Evolutionary conservation across 1,284 basidiomycete genomes (phyloP), one percentile per base, ranked within the genome.

Genomic region (Moesziomyces globuligerus): DNA sequence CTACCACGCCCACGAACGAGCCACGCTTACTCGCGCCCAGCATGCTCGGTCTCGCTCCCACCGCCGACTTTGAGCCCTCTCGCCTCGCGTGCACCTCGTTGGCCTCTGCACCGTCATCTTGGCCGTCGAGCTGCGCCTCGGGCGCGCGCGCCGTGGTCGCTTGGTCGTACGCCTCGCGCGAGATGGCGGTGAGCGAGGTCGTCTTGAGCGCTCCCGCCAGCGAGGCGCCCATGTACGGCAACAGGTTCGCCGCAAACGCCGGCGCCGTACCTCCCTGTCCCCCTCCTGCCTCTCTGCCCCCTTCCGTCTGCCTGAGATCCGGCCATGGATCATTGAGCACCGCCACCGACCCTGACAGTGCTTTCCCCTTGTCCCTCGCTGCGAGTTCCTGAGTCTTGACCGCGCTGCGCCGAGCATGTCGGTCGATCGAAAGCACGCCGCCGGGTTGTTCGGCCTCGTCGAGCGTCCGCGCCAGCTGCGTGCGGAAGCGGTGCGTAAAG

Each of bases 211-310:
- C 71, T 90, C 94, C 94, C 3, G 93, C 91, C 15, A 97, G 83
- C 32, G 91, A 93, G 0, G 92, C 94, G 3, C 94, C 94, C n/a
- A 97, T 89, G 93, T 94, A 97, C 0, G 90, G 87, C 82, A 94
- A 86, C 32, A 89, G 86, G 1, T 89, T 88, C 3, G 93, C 90
- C 7, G 89, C 85, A 83, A 93, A 95, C 0, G 91, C 90, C 0
- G 93, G 94, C 0, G 91, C 90, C 0, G 93, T 92, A 4, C 93
- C 93, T 0, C 54, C 59, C 28, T 49, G 21, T 17, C n/a, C 24
- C 3, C 20, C 15, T 17, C 26, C 45, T 17, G 42, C 57, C 20
- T 32, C 49, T 8, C 21, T 43, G 34, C 28, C 48, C 15, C 9
- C 13, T 7, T n/a, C 41, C 17, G 47, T 23, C 10, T 23, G 25